phyloP scores from a whole-genome alignment of 352 stramenopile genomes.

The Globisporangium nodosum region DNA sequence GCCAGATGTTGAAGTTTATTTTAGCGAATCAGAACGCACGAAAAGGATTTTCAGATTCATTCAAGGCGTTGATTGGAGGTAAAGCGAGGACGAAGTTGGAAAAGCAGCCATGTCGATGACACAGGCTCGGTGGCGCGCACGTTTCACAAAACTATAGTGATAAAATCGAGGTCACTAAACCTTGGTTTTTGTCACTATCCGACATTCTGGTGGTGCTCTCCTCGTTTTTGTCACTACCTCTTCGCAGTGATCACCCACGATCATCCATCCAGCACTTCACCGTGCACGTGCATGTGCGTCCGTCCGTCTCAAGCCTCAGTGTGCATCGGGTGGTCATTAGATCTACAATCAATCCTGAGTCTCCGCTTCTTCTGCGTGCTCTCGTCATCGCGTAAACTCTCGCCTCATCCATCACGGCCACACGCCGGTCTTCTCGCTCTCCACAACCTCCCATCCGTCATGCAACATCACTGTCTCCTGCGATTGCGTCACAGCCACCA shows the following conservation, averaged over 20 bases:
- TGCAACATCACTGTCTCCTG: slow-evolving; percentile 48
- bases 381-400: background rate
- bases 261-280: background rate
- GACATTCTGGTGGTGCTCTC: background rate
- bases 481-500: slow-evolving; percentile 14
- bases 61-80: background rate
- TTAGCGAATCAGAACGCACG: background rate
- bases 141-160: background rate
- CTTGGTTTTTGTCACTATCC: too few species aligned
- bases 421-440: background rate
- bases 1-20: background rate
- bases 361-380: background rate
- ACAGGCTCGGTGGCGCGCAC: background rate
- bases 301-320: too few species aligned
- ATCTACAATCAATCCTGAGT: background rate
- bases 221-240: background rate
- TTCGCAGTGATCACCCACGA: background rate
- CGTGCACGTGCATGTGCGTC: background rate
- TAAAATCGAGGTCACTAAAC: too few species aligned
- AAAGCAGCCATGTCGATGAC: background rate
- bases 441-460: slow-evolving; percentile 73
- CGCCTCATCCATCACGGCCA: background rate
- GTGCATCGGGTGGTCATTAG: too few species aligned
- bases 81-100: background rate
- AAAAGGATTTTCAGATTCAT: background rate